Base-by-base conservation (phyloP, 768 basidiomycete genomes). In the Amanita polypyramis region DNA sequence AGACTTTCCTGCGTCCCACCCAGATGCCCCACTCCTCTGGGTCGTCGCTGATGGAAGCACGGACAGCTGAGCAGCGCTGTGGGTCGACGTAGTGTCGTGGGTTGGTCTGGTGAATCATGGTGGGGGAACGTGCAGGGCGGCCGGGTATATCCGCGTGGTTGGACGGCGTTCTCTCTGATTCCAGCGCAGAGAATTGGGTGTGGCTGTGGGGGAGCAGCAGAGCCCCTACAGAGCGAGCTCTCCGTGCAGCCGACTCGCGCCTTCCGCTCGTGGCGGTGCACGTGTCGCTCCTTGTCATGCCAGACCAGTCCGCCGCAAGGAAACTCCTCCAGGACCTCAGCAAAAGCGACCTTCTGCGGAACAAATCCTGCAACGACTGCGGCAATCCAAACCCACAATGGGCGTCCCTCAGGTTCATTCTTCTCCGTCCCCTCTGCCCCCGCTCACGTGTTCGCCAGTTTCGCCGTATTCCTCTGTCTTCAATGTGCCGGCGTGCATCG, bases 341-440 rank as follows among this genome's bases (percentile, higher is more conserved):
- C 60, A 82, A 77, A 53, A 76, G 77, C 40, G 80, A 82, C 37
- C 82, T 79, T 50, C 70, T 86, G 52, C 70, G 71, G 27, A 94
- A 96, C 69, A 84, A 80, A 65, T 54, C 69, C 36, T 96, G 92
- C 61, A 73, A 76, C 11, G 92, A 95, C 61, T 96, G 92, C 58
- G 64, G 68, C 8, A 91, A 85, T 52, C 92, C 87, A n/a, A 88
- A 90, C 59, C 93, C 93, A 0, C 93, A 95, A 61, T 97, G 93
- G 93, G 89, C 90, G n/a, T 82, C 81, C 20, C 64, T 89, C 53
- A 79, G 85, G 85, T 85, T 55, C 51, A 65, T 52, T 25, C 11
- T 23, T 45, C 29, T 38, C 11, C 32, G 4, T 38, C 41, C 47
- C 35, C 41, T 49, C 5, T 42, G 20, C 32, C 30, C 52, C 52